Evolutionary conservation across 1,139 yeast genomes (phyloP).

Genomic region (Zygosaccharomyces sapae): DNA sequence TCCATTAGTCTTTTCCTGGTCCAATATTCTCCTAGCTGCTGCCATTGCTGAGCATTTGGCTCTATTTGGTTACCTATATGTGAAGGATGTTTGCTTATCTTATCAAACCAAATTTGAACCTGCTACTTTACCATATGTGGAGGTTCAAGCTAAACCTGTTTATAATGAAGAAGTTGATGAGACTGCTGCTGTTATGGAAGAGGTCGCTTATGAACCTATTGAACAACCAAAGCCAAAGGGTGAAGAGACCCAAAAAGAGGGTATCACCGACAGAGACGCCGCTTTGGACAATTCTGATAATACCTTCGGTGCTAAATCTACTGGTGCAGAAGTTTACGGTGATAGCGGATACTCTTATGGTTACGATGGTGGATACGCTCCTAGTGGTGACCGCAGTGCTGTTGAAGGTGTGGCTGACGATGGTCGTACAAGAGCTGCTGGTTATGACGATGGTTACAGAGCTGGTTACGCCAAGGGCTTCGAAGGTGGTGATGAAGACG

Average conservation of each 20-base stretch:
- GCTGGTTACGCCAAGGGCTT: constrained; percentile 1
- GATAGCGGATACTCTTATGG: not conserved
- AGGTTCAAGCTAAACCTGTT: constrained; percentile 16
- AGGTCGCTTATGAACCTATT: constrained; percentile 39
- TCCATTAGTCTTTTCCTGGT: constrained; percentile 29
- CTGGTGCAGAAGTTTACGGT: not conserved
- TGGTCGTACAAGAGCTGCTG: too few relatives aligned
- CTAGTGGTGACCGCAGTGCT: not conserved
- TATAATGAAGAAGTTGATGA: constrained; percentile 17
- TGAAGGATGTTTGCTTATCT: constrained; percentile 18
- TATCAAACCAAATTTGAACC: constrained; percentile 10
- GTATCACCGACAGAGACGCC: not conserved
- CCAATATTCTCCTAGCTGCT: constrained; percentile 23
- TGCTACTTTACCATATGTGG: constrained; percentile 22
- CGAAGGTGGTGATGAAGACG: not conserved
- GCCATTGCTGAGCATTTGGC: constrained; percentile 29
- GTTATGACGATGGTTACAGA: not conserved
- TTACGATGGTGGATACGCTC: not conserved
- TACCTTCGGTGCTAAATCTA: not conserved
- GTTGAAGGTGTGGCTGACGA: not conserved
- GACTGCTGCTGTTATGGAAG: constrained; percentile 35
- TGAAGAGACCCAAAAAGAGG: not conserved
- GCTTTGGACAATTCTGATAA: not conserved
- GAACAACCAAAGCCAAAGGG: constrained; percentile 22
- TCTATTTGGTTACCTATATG: constrained; percentile 17